These are phyloP conservation scores for Kwoniella sp. DNA, from an alignment of 768 basidiomycete genomes.

Conservation along the genomic window DNA sequence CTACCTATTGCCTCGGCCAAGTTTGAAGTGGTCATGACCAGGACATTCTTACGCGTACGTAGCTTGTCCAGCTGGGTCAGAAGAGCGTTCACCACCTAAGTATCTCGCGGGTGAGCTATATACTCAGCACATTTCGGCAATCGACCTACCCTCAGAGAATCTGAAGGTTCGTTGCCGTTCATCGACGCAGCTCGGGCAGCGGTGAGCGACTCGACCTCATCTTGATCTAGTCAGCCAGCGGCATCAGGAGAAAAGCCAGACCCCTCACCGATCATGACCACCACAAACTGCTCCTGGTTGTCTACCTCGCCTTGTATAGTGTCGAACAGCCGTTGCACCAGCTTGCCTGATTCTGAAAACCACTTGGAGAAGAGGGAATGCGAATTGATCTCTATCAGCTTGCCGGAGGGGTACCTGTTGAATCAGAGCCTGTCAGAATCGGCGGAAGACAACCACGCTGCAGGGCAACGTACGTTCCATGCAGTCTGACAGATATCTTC, in stretches of 20 bases:
- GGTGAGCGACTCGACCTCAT: constrained; percentile 94
- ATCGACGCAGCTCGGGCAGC: constrained; percentile 91
- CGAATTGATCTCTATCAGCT: constrained; percentile 93
- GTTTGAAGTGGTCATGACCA: constrained; percentile 96
- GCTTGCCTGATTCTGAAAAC: constrained; percentile 98
- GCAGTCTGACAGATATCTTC: constrained; percentile 85
- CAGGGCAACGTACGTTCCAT: constrained; percentile 60
- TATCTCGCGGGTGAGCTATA: neutral
- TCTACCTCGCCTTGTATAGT: constrained; percentile 87
- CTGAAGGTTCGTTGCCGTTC: constrained; percentile 91
- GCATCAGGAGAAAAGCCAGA: neutral
- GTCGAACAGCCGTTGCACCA: constrained; percentile 82
- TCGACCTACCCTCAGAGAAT: constrained; percentile 74
- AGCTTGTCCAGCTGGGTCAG: constrained; percentile 95
- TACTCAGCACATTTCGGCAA: neutral
- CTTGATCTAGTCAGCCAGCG: constrained; percentile 46
- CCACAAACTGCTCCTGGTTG: constrained; percentile 83
- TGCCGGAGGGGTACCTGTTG: constrained; percentile 73
- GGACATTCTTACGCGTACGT: constrained; percentile 83
- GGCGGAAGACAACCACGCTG: neutral
- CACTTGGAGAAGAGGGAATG: constrained; percentile 97
- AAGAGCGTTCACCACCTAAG: constrained; percentile 91
- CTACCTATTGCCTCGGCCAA: constrained; percentile 87
- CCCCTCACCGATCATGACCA: constrained; percentile 79
- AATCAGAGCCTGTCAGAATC: neutral